Conservation (phyloP, 2,329 filamentous ascomycete species). For the Tricladium varicosporioides region DNA sequence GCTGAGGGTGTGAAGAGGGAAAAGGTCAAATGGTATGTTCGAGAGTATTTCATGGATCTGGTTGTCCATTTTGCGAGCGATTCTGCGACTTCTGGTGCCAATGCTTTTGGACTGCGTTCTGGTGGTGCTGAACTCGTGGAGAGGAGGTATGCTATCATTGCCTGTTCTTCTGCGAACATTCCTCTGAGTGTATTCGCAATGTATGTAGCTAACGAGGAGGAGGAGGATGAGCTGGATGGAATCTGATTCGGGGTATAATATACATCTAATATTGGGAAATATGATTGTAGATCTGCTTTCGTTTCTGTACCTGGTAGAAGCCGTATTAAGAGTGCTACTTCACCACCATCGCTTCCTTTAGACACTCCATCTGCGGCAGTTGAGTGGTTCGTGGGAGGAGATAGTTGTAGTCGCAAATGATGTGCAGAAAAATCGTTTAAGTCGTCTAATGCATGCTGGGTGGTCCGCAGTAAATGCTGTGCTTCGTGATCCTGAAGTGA, state of each 20-base stretch:
- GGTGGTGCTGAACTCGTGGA: slow-evolving; percentile 55
- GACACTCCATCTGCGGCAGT: slow-evolving; percentile 28
- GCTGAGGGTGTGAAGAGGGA: slow-evolving; percentile 85
- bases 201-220: slow-evolving; percentile 72
- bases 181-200: slow-evolving; percentile 75
- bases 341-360: slow-evolving; percentile 39
- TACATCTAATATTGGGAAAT: slow-evolving; percentile 71
- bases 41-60: slow-evolving; percentile 83
- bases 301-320: slow-evolving; percentile 62
- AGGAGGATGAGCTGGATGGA: slow-evolving; percentile 64
- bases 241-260: slow-evolving; percentile 70
- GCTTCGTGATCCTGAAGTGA: slow-evolving; percentile 65
- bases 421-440: slow-evolving; percentile 84
- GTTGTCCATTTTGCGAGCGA: slow-evolving; percentile 70
- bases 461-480: slow-evolving; percentile 71
- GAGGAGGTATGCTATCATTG: slow-evolving; percentile 75
- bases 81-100: slow-evolving; percentile 52
- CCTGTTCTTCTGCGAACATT: slow-evolving; percentile 84
- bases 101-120: slow-evolving; percentile 44
- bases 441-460: slow-evolving; percentile 82
- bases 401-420: slow-evolving; percentile 70
- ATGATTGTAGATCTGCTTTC: slow-evolving; percentile 64
- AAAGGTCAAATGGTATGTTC: slow-evolving; percentile 93
- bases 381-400: slow-evolving; percentile 37
- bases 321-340: slow-evolving; percentile 67